Base-by-base conservation (phyloP, 768 basidiomycete species). In the Naganishia vishniacii region DNA sequence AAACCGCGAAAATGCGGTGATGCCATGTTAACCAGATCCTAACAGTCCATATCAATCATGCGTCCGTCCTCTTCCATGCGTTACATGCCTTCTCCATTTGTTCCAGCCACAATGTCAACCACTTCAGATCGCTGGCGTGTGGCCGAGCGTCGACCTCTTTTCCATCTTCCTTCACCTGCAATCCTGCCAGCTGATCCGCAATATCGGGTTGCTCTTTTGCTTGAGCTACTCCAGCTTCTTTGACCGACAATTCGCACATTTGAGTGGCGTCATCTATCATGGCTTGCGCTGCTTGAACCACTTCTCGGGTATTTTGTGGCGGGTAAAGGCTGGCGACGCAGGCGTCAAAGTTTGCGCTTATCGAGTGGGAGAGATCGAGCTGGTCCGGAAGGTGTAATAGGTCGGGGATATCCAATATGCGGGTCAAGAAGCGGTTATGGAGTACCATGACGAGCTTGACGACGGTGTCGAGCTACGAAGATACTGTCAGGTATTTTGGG, bases 261-360 rank as follows among this genome's bases (percentile, higher is more conserved):
- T 32, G 18, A 7, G 34, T 45, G 13, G 44, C 60, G 25, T 66
- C 45, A 13, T 37, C 41, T 31, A 62, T 46, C 44, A 61, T 41
- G 7, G 47, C 48, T 20, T 61, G 34, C 11, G 46, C 49, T 18
- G 59, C 42, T 41, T 53, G 32, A 13, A 18, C 25, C 18, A 61
- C 41, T 18, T 48, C 61, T 31, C 40, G 16, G 2, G 28, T 44
- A 12, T 56, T 56, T 47, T 67, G 65, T n/a, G 65, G 65, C 32
- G 61, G 31, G 44, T 67, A 67, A 1, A 67, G 46, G 37, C 59
- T 61, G 15, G 65, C 53, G 7, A 67, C 53, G 12, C 62, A 34
- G n/a, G 46, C 45, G 26, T 67, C 65, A 18, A 63, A 46, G 23
- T 56, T 34, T 28, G 51, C 53, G 16, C 44, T 23, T 23, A 67